A percentile compares a stretch with the other conserved stretches of the same genome.
Evolutionary conservation across 2,329 filamentous ascomycete genomes (phyloP).

Genomic region (Huntiella bhutanensis): DNA sequence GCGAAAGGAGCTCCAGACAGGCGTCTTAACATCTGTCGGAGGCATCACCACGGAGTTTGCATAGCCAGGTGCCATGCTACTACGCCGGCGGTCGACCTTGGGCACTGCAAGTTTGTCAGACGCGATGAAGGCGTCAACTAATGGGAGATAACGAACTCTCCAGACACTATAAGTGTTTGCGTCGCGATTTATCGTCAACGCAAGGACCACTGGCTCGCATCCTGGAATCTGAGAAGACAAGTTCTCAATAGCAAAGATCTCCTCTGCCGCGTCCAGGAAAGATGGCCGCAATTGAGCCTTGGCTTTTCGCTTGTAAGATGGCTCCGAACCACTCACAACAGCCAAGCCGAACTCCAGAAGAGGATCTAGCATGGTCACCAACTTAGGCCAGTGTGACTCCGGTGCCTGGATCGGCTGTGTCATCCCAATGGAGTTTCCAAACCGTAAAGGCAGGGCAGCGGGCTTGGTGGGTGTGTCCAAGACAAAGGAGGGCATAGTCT

Average conservation of each 20-base stretch:
- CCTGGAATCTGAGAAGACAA: conserved; percentile 31
- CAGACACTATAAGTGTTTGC: conserved; percentile 66
- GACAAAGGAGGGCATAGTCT: conserved; percentile 25
- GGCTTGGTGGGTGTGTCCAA: conserved; percentile 36
- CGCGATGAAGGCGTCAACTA: conserved; percentile 35
- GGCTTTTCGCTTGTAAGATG: conserved; percentile 15
- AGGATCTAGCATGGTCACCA: conserved; percentile 74
- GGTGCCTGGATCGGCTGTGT: conserved; percentile 36
- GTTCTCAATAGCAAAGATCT: conserved; percentile 65
- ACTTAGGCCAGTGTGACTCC: conserved; percentile 47
- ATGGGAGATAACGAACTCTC: conserved; percentile 59
- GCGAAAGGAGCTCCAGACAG: conserved; percentile 47
- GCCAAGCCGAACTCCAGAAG: conserved; percentile 71
- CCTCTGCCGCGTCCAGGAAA: conserved; percentile 58
- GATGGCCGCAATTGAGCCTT: conserved; percentile 19
- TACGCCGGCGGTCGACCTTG: conserved; percentile 33
- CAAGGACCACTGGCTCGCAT: conserved; percentile 42
- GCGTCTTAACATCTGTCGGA: conserved; percentile 39
- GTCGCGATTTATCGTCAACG: conserved; percentile 64
- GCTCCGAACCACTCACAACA: conserved; percentile 36
- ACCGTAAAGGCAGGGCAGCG: conserved; percentile 32
- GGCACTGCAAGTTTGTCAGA: conserved; percentile 16
- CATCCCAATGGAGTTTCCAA: conserved; percentile 35
- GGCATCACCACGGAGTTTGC: conserved; percentile 1
- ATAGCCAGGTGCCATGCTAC: conserved; percentile 43